Evolutionary conservation across 108 stramenopile genomes (phyloP).

Genomic region (Skeletonema grethae): DNA sequence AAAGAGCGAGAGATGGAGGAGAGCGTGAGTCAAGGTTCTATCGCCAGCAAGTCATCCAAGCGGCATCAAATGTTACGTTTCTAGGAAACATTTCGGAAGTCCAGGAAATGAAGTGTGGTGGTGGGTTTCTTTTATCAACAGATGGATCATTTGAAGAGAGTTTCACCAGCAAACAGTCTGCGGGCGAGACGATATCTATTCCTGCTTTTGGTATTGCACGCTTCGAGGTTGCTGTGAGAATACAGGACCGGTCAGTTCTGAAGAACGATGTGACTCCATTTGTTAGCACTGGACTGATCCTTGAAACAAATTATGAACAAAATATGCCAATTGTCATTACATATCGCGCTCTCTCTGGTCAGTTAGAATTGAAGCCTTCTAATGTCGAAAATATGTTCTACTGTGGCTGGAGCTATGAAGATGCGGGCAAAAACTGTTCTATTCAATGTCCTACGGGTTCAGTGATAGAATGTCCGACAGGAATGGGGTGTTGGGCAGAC

Average conservation of each 20-base stretch:
- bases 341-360: slow-evolving; percentile 67
- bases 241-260: slow-evolving; percentile 42
- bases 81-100: slow-evolving; percentile 11
- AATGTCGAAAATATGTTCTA: neutral
- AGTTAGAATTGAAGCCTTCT: slow-evolving; percentile 49
- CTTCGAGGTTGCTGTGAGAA: slow-evolving; percentile 58
- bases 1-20: slow-evolving; percentile 13
- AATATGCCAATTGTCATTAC: slow-evolving; percentile 65
- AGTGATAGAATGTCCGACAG: neutral
- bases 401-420: neutral
- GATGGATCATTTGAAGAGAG: slow-evolving; percentile 47
- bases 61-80: slow-evolving; percentile 18
- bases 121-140: slow-evolving; percentile 60
- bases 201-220: slow-evolving; percentile 74
- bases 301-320: slow-evolving; percentile 73
- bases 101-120: slow-evolving; percentile 16
- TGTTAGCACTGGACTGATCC: slow-evolving; percentile 63
- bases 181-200: slow-evolving; percentile 44
- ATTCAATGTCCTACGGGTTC: neutral
- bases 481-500: neutral
- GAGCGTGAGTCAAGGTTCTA: slow-evolving; percentile 29
- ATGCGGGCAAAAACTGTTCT: neutral
- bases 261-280: slow-evolving; percentile 69
- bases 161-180: slow-evolving; percentile 30
- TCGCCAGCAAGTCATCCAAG: slow-evolving; percentile 18